These are phyloP conservation scores for Houttuynia cordata DNA, from an alignment of 164 flowering plant genomes.

Conservation along the genomic window DNA sequence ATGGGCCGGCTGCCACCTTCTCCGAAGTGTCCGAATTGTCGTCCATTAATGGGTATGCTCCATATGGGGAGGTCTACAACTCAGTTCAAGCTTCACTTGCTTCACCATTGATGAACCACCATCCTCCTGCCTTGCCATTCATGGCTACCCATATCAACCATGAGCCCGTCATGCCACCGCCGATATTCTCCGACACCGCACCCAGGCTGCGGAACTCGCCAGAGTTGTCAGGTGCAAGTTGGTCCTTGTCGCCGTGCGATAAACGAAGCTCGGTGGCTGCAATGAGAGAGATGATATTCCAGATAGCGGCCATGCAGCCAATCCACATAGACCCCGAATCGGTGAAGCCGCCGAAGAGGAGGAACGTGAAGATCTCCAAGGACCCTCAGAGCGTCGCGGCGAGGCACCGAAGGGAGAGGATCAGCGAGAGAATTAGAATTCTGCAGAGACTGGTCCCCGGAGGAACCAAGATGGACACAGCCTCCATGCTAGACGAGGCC, in stretches of 20 bases:
- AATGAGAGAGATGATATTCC: conserved; percentile 55
- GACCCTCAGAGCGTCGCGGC: conserved; percentile 65
- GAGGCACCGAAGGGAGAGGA: conserved; percentile 44
- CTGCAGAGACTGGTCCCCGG: conserved; percentile 55
- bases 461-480: conserved; percentile 62
- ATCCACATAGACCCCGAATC: conserved; percentile 56
- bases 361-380: conserved; percentile 52
- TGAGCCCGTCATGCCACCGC: conserved; percentile 8
- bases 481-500: conserved; percentile 59
- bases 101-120: conserved; percentile 16
- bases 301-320: conserved; percentile 57
- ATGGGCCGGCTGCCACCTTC: conserved; percentile 1
- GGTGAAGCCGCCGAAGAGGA: conserved; percentile 45
- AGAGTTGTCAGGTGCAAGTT: conserved; percentile 6
- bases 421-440: conserved; percentile 54
- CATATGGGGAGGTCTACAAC: conserved; percentile 7
- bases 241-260: conserved; percentile 3
- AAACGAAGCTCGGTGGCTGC: conserved; percentile 29
- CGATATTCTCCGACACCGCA: conserved; percentile 3
- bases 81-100: conserved; percentile 3
- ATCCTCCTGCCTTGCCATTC: conserved; percentile 12
- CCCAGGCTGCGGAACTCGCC: conserved; percentile 10
- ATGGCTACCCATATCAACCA: conserved; percentile 3
- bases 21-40: conserved; percentile 9
- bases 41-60: conserved; percentile 4